Evolutionary conservation across 495 filamentous ascomycete species (phyloP), one percentile per base, ranked within the genome.

Genomic region (Jackrogersella minutella): DNA sequence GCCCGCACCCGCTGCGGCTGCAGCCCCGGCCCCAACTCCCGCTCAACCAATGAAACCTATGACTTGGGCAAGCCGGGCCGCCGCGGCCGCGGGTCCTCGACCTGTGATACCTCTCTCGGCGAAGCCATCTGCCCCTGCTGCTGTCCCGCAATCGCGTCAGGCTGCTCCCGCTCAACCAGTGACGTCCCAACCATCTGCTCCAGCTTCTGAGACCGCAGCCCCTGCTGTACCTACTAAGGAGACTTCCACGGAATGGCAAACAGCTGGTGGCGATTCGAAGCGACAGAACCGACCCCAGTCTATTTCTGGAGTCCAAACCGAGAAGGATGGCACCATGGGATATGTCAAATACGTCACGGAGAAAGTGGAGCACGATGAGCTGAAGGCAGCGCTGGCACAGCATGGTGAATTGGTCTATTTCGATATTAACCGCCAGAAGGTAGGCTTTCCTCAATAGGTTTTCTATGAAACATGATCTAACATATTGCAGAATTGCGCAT

Each of bases 331-430:
- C 49, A 87, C 89, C 39, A 81, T 90, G 61, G 96, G 87, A 13
- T 98, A 97, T 73, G 90, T 98, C 73, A 96, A 95, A 84, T 96
- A 93, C 68, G 93, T 98, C 28, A 92, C 89, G 34, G 91, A 95
- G 1, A 91, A 91, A 79, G 87, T 99, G 16, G 82, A 89, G 62
- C 80, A 84, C 3, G 85, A 86, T 34, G 84, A 89, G 33, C 81
- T 99, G 40, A 86, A 80, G 73, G 80, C 82, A 19, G 83, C 84
- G 33, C 75, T 99, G 36, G 77, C 80, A 46, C 85, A 86, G 57
- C 93, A 87, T 75, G 96, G 94, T 61, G 89, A 91, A 77, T 73
- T 98, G 37, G 85, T 84, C 53, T 92, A 93, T 76, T 91, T 96
- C 65, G 96, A 98, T 71, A 89, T 99, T 75, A 93, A 86, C 78